Percentiles rank a stretch among this genome's conserved stretches.
Evolutionary conservation across 1,139 yeast species (phyloP).

Genomic region (Pichiaceae sp.): DNA sequence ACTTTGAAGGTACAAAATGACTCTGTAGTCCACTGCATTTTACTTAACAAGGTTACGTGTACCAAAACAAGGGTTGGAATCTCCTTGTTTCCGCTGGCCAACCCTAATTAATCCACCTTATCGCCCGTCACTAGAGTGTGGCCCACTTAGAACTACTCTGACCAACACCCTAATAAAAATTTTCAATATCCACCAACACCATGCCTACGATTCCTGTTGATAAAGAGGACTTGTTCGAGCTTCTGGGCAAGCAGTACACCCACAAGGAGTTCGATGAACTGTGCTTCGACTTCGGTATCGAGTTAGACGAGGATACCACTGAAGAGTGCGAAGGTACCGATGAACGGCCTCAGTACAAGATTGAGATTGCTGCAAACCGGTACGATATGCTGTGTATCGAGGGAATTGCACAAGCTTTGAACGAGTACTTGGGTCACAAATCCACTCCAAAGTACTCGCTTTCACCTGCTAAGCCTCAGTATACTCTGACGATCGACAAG

Average conservation of each 20-base stretch:
- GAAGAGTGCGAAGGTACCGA: constrained; percentile 66
- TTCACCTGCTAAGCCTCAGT: constrained; percentile 51
- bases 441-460: constrained; percentile 61
- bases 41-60: no score
- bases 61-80: no score
- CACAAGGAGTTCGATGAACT: constrained; percentile 93
- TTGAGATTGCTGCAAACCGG: constrained; percentile 97
- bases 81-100: no score
- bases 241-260: constrained; percentile 73
- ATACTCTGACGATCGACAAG: constrained; percentile 63
- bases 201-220: constrained; percentile 98
- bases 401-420: constrained; percentile 93
- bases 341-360: constrained; percentile 93
- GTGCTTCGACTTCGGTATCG: constrained; percentile 96
- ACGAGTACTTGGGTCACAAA: constrained; percentile 72
- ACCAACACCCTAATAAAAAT: background rate
- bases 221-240: constrained; percentile 80
- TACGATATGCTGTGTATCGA: constrained; percentile 97
- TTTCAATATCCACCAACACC: constrained; percentile 4
- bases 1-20: no score
- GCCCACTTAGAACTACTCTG: no score
- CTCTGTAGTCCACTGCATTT: no score
- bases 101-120: no score
- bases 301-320: constrained; percentile 91
- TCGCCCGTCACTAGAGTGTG: no score